Percentiles rank a stretch among this genome's conserved stretches.
Conservation (phyloP, 805 yeast species). For the Komagataella pastoris region DNA sequence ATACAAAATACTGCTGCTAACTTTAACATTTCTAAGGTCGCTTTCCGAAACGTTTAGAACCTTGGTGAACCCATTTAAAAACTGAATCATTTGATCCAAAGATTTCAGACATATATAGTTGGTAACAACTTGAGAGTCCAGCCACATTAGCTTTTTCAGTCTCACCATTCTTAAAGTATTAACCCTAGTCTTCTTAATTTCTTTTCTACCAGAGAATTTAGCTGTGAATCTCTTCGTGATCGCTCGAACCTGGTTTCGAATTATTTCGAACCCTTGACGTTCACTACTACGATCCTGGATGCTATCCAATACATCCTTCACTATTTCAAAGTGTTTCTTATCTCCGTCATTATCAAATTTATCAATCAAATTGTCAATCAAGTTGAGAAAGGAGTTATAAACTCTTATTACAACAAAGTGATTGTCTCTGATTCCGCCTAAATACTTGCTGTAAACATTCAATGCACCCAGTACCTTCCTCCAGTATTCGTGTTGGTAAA, state of each 20-base stretch:
- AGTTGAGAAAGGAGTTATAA: neutral
- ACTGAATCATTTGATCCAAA: slow-evolving; percentile 9
- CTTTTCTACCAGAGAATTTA: neutral
- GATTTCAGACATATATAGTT: slow-evolving; percentile 7
- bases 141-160: slow-evolving; percentile 17
- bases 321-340: neutral
- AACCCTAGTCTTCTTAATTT: neutral
- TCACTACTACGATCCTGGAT: neutral
- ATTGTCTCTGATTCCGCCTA: neutral
- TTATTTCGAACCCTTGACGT: neutral
- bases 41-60: slow-evolving; percentile 12
- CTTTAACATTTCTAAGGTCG: slow-evolving; percentile 14
- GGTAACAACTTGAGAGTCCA: slow-evolving; percentile 15
- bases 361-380: neutral
- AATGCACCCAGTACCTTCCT: neutral
- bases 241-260: neutral
- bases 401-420: neutral
- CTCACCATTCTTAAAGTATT: slow-evolving; percentile 4
- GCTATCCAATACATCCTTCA: neutral
- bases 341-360: neutral
- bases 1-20: slow-evolving; percentile 14
- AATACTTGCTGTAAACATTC: neutral
- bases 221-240: neutral
- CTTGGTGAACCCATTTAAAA: slow-evolving; percentile 13
- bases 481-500: neutral